Conservation (phyloP, 1,139 yeast genomes). For the Kodamaea derodonti region DNA sequence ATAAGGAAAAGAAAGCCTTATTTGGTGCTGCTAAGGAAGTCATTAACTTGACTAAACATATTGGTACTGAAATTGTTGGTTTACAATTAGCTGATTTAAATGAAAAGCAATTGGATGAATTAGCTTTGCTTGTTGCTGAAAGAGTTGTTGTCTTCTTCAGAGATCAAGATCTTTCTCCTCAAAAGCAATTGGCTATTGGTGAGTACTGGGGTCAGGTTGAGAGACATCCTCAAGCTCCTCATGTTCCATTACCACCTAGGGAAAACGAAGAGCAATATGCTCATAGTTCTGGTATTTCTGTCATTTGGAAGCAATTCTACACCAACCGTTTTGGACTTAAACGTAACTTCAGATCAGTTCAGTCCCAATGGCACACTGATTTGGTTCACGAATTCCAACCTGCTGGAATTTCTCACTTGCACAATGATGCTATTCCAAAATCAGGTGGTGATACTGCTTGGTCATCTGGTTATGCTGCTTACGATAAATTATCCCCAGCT, state of each 20-base stretch:
- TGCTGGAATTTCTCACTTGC: constrained; percentile 17
- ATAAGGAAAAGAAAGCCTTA: constrained; percentile 50
- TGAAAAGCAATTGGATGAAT: constrained; percentile 46
- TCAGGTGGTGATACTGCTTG: constrained; percentile 17
- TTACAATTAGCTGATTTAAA: constrained; percentile 46
- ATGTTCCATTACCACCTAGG: constrained; percentile 26
- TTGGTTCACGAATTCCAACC: constrained; percentile 17
- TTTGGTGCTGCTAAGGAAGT: constrained; percentile 52
- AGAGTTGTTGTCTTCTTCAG: constrained; percentile 47
- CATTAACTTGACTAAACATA: constrained; percentile 40
- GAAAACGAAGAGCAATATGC: constrained; percentile 4
- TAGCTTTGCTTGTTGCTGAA: constrained; percentile 47
- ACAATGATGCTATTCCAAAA: constrained; percentile 15
- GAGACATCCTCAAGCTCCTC: constrained; percentile 39
- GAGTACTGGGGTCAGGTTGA: constrained; percentile 34
- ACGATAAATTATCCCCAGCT: constrained; percentile 22
- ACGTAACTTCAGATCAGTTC: constrained; percentile 11
- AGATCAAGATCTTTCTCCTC: constrained; percentile 44
- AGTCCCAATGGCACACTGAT: constrained; percentile 16
- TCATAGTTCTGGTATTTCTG: constrained; percentile 12
- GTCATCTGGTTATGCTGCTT: constrained; percentile 20
- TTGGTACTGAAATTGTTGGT: constrained; percentile 58
- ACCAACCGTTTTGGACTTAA: constrained; percentile 7
- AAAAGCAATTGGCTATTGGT: constrained; percentile 41
- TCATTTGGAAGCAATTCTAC: constrained; percentile 14